phyloP scores from a whole-genome alignment of 2,329 filamentous ascomycete species.

The Cryphonectria carpinicola region DNA sequence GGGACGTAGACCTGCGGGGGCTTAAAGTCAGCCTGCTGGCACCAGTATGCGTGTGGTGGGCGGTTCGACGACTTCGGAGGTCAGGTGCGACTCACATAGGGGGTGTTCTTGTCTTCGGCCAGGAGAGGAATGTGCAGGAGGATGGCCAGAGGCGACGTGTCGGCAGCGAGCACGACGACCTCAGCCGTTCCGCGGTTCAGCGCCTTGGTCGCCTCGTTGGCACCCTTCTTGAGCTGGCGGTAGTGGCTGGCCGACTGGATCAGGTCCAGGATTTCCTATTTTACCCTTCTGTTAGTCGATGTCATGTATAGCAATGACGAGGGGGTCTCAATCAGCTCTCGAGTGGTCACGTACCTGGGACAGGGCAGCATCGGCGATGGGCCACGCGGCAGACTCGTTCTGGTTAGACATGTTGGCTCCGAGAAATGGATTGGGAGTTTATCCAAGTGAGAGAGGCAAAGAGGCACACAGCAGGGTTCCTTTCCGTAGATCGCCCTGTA shows the following conservation, averaged over 20 bases:
- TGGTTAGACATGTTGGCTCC: constrained; percentile 35
- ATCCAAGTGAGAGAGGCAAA: neutral
- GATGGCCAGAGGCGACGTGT: constrained; percentile 86
- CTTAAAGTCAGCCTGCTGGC: constrained; percentile 3
- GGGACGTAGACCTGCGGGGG: constrained; percentile 68
- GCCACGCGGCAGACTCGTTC: constrained; percentile 59
- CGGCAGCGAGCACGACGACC: constrained; percentile 85
- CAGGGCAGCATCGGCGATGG: constrained; percentile 64
- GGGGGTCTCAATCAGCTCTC: constrained; percentile 51
- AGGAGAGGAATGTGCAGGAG: constrained; percentile 87
- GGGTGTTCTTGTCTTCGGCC: constrained; percentile 74
- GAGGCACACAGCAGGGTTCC: constrained; percentile 53
- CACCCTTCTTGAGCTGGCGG: constrained; percentile 85
- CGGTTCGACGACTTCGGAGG: neutral
- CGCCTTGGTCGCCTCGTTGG: constrained; percentile 84
- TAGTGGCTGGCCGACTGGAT: constrained; percentile 73
- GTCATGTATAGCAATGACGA: neutral
- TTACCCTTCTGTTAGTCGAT: constrained; percentile 42
- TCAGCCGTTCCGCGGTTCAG: constrained; percentile 90
- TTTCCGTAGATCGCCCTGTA: constrained; percentile 65
- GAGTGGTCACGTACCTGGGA: constrained; percentile 17
- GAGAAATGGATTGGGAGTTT: constrained; percentile 11
- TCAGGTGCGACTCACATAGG: constrained; percentile 1
- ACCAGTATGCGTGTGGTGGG: too few relatives aligned
- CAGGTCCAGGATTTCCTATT: constrained; percentile 79